Base-by-base conservation (phyloP, 441 rosid species). In the Geranium incanum region DNA sequence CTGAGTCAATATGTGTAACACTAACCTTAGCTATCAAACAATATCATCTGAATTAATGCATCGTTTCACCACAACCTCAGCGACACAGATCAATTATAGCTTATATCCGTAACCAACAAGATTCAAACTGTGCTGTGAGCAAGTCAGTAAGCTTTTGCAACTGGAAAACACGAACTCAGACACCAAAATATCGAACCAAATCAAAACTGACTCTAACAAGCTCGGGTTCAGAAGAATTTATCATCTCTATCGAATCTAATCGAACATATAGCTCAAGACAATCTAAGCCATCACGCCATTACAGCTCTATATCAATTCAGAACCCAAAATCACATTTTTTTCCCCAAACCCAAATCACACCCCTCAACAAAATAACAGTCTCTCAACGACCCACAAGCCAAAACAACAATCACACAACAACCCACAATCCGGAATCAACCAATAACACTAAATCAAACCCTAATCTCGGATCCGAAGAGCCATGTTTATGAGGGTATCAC, bases 361-460 rank as follows among this genome's bases (percentile, higher is more conserved):
- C 62, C 21, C 62, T n/a, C 62, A 2, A 50, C 15, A 12, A 50
- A 50, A 50, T 1, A 39, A 38, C 6, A 39, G 43, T 39, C 8
- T 4, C 43, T 39, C 11, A 11, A 43, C 50, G 50, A 43, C 11
- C 50, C 50, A 43, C 50, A 43, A 7, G 11, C 50, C 50, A 6
- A 7, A 39, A 39, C 43, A 39, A 39, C 43, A 39, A 39, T 39
- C 8, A 39, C 43, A 4, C 43, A 39, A 39, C 43, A 39, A 4
- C 5, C 43, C 43, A 39, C 52, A n/a, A 55, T 55, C 62, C 62
- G 21, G 3, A 55, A 55, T 55, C 8, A 19, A 55, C n/a, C 62
- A 55, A 55, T n/a, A 55, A 55, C 62, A 55, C 62, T 15, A 15
- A 55, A 55, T 19, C 62, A 55, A 55, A 55, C 62, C 62, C 62